Conservation (phyloP, 257 asterid genomes). For the Solanum virginianum region DNA sequence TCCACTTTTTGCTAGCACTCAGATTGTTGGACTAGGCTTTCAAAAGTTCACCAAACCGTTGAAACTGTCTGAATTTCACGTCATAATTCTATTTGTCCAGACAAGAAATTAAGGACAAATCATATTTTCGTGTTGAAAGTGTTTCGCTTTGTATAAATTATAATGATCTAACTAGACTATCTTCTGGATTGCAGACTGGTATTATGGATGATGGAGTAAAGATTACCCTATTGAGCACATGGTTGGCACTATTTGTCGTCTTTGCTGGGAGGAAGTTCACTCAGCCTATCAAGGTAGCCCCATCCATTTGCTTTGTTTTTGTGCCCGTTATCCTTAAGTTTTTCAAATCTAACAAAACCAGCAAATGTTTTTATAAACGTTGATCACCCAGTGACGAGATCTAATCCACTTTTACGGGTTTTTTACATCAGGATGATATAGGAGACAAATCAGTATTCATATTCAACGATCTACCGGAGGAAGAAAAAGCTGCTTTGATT, state of each 20-base stretch:
- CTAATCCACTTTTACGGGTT: neutral
- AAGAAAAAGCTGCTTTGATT: constrained; percentile 46
- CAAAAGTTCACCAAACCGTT: neutral
- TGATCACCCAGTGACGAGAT: neutral
- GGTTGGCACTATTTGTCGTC: constrained; percentile 74
- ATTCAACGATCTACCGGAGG: constrained; percentile 56
- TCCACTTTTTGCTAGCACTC: neutral
- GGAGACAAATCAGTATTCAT: constrained; percentile 89
- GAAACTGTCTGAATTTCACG: neutral
- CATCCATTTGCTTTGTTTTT: neutral
- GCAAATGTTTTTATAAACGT: neutral
- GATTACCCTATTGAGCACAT: constrained; percentile 42
- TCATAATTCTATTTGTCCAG: neutral
- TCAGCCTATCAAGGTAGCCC: constrained; percentile 72
- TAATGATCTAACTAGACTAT: neutral
- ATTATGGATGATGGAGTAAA: constrained; percentile 75
- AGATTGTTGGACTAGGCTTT: neutral
- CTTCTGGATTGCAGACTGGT: constrained; percentile 38
- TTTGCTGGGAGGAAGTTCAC: constrained; percentile 93
- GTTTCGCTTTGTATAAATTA: neutral
- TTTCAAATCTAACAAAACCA: neutral
- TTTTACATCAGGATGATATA: constrained; percentile 62
- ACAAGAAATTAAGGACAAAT: neutral
- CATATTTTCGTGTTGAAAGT: neutral
- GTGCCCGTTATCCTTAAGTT: neutral